Percentiles rank a stretch among this genome's conserved stretches.
Evolutionary conservation across 495 filamentous ascomycete species (phyloP).

Genomic region (Penicillium ochrochloron): DNA sequence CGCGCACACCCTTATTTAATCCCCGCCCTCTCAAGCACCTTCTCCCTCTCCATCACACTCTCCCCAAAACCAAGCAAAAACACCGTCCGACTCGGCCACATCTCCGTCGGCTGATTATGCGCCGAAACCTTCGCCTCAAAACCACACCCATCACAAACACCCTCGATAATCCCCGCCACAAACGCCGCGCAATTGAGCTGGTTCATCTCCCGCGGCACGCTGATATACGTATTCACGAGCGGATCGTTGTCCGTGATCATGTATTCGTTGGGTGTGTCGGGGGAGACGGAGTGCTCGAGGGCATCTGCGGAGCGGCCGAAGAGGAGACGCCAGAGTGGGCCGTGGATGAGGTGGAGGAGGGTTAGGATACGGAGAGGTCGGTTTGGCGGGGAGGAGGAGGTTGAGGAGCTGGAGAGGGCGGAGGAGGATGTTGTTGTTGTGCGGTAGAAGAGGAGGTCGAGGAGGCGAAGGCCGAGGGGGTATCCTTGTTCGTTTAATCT

Average conservation of each 20-base stretch:
- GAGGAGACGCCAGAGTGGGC: conserved; percentile 86
- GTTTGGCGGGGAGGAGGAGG: conserved; percentile 65
- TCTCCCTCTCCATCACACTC: conserved; percentile 90
- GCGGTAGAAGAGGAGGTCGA: conserved; percentile 87
- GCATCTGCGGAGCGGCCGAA: conserved; percentile 89
- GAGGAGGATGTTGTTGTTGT: conserved; percentile 66
- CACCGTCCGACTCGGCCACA: conserved; percentile 95
- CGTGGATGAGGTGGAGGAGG: conserved; percentile 92
- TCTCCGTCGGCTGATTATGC: conserved; percentile 79
- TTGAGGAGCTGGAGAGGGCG: conserved; percentile 80
- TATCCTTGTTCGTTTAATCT: conserved; percentile 95
- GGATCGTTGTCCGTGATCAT: conserved; percentile 99
- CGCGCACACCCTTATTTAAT: conserved; percentile 41
- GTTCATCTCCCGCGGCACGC: conserved; percentile 91
- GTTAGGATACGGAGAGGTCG: conserved; percentile 87
- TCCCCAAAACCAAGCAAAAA: conserved; percentile 90
- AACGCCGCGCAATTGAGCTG: conserved; percentile 96
- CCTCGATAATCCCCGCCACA: conserved; percentile 94
- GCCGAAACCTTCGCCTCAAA: conserved; percentile 90
- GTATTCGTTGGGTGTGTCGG: conserved; percentile 86
- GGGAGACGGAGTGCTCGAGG: conserved; percentile 83
- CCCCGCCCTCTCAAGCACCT: conserved; percentile 58
- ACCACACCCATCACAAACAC: conserved; percentile 88
- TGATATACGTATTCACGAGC: conserved; percentile 89
- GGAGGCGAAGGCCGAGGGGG: conserved; percentile 88